Evolutionary conservation across 23 red algal species (phyloP), one percentile per base, ranked within the genome.

Genomic region (Rhodosorus marinus): DNA sequence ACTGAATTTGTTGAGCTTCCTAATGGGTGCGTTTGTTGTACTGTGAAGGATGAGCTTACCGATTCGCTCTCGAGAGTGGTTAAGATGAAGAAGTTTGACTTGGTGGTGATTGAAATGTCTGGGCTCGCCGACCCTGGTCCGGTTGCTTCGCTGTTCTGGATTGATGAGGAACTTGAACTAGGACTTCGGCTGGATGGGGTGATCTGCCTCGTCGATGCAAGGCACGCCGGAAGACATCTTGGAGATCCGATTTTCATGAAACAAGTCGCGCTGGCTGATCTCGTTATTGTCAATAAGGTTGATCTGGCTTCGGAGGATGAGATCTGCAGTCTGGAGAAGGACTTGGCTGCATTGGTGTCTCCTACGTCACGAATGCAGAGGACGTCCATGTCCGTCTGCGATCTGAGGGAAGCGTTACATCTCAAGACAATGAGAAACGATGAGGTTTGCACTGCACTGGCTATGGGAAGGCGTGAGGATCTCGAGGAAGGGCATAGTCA

Each of bases 281-380:
- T 59, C n/a, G 75, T 81, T 11, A 35, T 81, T 19, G 2, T 81
- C 55, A 81, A 81, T 38, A 81, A 81, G 35, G 31, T 69, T 2
- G 75, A 81, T 29, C 35, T 67, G 6, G 22, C 64, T 5, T 33
- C n/a, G 22, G 24, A 34, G 0, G 29, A 14, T 3, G 1, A 2
- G 27, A 31, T 24, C 50, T 22, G 31, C 25, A 8, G 8, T 8
- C 8, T 54, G 8, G 50, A 8, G 19, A 8, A 54, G 8, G 38
- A 43, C 11, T 11, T 11, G 38, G 38, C 19, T 43, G 11, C 38
- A 14, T 11, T 43, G 38, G 11, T 54, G 8, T 8, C 5, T 66
- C 42, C 26, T 20, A 3, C 0, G 4, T 11, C 49, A 22, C 0
- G 24, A 8, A 1, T 24, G 1, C 52, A 29, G 32, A 26, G n/a